Percentiles rank a stretch among this genome's conserved stretches.
Evolutionary conservation across 176 grass and related monocot genomes (phyloP).

Genomic region (Typha latifolia): DNA sequence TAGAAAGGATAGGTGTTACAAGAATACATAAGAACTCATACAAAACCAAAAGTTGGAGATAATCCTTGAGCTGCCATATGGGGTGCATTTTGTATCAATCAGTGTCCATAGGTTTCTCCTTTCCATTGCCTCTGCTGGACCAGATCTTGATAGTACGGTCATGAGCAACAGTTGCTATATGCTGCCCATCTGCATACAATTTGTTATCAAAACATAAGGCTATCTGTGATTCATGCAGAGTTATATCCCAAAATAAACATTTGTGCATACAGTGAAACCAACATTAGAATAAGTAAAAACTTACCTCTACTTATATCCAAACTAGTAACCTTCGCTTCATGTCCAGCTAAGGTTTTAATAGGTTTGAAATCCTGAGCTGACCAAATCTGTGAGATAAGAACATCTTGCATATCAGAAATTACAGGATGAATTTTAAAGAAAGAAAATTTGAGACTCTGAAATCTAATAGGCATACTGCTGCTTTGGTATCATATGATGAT

Average conservation of each 20-base stretch:
- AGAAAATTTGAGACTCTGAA: not conserved
- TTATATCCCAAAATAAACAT: not conserved
- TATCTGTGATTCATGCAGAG: not conserved
- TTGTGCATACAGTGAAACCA: slow-evolving; percentile 7
- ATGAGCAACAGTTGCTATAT: slow-evolving; percentile 83
- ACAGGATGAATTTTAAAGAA: not conserved
- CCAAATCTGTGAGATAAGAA: slow-evolving; percentile 54
- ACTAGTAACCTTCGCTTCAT: slow-evolving; percentile 92
- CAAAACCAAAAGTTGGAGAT: too few relatives aligned
- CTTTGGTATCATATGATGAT: slow-evolving; percentile 86
- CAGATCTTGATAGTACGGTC: slow-evolving; percentile 97
- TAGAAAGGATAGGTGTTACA: too few relatives aligned
- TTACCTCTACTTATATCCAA: slow-evolving; percentile 94
- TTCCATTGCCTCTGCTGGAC: slow-evolving; percentile 42
- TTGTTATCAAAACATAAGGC: not conserved
- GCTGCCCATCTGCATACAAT: slow-evolving; percentile 68
- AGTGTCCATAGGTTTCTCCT: slow-evolving; percentile 68
- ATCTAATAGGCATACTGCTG: slow-evolving; percentile 43
- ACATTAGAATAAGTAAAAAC: slow-evolving; percentile 1
- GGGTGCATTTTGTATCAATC: slow-evolving; percentile 27
- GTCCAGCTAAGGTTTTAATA: slow-evolving; percentile 74
- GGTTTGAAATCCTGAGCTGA: slow-evolving; percentile 84
- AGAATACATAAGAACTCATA: too few relatives aligned
- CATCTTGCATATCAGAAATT: not conserved
- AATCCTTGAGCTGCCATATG: too few relatives aligned